Evolutionary conservation across 2,329 filamentous ascomycete genomes (phyloP).

Genomic region (Fusarium xylarioides): DNA sequence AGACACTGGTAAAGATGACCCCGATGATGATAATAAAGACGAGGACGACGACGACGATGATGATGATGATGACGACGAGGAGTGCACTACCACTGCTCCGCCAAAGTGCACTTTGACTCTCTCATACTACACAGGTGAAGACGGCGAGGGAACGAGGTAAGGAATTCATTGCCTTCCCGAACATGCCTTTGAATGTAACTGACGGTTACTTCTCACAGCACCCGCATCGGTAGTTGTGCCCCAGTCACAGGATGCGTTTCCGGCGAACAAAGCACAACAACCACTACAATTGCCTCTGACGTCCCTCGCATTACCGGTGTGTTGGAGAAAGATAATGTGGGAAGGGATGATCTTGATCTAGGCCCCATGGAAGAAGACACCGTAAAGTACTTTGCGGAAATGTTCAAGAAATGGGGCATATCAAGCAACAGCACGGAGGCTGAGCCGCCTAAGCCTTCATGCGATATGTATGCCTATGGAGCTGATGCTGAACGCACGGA

Average conservation of each 20-base stretch:
- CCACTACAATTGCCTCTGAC: neutral
- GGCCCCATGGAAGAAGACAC: neutral
- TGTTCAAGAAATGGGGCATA: neutral
- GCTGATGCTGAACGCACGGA: neutral
- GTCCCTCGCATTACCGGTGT: neutral
- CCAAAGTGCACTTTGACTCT: neutral
- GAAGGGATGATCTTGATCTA: neutral
- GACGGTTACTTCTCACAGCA: neutral
- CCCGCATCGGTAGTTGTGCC: neutral
- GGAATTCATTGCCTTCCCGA: rapidly evolving
- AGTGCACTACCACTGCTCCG: neutral
- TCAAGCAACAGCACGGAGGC: neutral
- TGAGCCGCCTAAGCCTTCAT: neutral
- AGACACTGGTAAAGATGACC: neutral
- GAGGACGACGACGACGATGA: neutral
- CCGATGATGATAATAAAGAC: neutral
- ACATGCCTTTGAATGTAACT: neutral
- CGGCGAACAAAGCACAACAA: neutral
- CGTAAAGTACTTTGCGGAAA: neutral
- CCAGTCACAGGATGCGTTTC: neutral
- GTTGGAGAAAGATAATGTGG: neutral
- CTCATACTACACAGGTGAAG: neutral
- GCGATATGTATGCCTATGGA: neutral
- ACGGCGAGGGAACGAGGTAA: neutral
- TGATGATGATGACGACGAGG: neutral